Evolutionary conservation across 1,284 basidiomycete genomes (phyloP).

Genomic region (Leccinum subfulvum): DNA sequence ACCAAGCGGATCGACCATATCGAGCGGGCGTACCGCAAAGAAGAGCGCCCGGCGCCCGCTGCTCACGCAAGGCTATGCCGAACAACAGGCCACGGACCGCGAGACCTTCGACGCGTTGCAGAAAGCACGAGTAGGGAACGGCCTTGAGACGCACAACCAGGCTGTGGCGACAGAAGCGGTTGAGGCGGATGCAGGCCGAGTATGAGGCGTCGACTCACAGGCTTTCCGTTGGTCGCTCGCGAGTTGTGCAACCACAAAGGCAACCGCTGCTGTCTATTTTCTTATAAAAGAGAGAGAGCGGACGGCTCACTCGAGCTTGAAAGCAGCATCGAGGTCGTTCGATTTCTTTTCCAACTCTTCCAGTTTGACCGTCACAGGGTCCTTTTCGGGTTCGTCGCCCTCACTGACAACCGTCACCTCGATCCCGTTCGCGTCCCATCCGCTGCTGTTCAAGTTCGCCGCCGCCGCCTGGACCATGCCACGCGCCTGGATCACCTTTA

Average conservation of each 20-base stretch:
- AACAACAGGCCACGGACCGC: no score
- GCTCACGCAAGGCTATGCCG: no score
- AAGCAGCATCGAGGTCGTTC: slow-evolving; percentile 18
- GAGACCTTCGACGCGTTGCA: no score
- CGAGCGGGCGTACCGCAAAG: no score
- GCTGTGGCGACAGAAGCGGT: no score
- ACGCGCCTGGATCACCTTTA: slow-evolving; percentile 18
- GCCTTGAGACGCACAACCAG: no score
- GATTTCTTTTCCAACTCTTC: slow-evolving; percentile 26
- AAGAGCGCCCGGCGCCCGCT: no score
- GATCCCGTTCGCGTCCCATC: not conserved
- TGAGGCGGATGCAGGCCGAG: no score
- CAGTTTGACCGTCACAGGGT: slow-evolving; percentile 5
- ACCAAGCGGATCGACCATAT: no score
- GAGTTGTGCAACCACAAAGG: slow-evolving; percentile 22
- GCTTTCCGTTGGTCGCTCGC: slow-evolving; percentile 26
- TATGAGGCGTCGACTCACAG: not conserved
- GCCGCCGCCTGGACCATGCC: slow-evolving; percentile 6
- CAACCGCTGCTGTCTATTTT: slow-evolving; percentile 17
- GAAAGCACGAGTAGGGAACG: no score
- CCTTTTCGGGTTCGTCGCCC: not conserved
- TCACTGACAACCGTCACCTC: not conserved
- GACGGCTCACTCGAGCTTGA: slow-evolving; percentile 21
- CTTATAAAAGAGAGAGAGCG: not conserved
- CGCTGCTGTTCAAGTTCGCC: not conserved